phyloP scores from a whole-genome alignment of 164 flowering plant genomes.

The Stephania cephalantha region DNA sequence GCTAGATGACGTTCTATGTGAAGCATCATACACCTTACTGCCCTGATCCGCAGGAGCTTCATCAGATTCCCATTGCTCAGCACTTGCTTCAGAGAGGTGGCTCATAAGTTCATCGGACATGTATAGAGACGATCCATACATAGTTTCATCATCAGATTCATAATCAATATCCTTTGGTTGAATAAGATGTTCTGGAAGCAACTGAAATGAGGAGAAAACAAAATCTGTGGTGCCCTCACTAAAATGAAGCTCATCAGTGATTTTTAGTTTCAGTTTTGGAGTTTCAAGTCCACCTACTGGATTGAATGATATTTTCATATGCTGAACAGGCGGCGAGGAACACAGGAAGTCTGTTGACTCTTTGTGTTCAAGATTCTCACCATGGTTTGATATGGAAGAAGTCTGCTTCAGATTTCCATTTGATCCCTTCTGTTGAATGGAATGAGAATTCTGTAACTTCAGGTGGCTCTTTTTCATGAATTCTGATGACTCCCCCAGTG shows the following conservation, averaged over 20 bases:
- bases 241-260: conserved; percentile 38
- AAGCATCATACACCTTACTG: conserved; percentile 42
- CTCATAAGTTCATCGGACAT: conserved; percentile 57
- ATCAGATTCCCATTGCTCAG: conserved; percentile 74
- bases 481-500: conserved; percentile 21
- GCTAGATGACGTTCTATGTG: conserved; percentile 39
- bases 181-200: conserved; percentile 51
- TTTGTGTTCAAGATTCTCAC: conserved; percentile 22
- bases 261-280: conserved; percentile 54
- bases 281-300: conserved; percentile 48
- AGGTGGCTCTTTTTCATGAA: conserved; percentile 14
- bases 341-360: conserved; percentile 35
- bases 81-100: conserved; percentile 54
- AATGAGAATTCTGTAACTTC: not conserved
- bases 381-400: conserved; percentile 19
- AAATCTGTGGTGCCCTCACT: conserved; percentile 34
- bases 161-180: conserved; percentile 31
- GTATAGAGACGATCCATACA: conserved; percentile 66
- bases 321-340: conserved; percentile 82
- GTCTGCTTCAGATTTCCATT: conserved; percentile 12
- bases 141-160: conserved; percentile 81
- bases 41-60: conserved; percentile 37
- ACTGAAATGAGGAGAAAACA: conserved; percentile 67
- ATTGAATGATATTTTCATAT: conserved; percentile 80
- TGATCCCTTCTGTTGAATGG: not conserved